Evolutionary conservation across 2,329 filamentous ascomycete species (phyloP).

Genomic region (Alternaria rosae): DNA sequence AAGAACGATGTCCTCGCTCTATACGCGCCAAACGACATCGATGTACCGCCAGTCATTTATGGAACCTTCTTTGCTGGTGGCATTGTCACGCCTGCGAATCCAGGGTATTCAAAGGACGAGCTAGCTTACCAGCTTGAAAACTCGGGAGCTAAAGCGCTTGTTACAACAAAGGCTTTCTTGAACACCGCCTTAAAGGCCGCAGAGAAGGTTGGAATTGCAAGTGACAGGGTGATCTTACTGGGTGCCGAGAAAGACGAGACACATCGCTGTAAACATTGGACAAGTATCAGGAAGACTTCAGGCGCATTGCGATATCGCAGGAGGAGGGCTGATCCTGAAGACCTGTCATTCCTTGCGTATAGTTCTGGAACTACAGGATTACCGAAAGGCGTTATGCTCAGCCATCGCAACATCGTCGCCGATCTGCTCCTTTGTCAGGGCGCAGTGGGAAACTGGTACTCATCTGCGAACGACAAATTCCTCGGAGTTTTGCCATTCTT

Average conservation of each 20-base stretch:
- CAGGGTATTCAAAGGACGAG: conserved; percentile 82
- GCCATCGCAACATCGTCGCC: conserved; percentile 59
- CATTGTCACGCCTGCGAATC: conserved; percentile 81
- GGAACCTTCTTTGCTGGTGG: conserved; percentile 84
- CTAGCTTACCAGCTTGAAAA: conserved; percentile 84
- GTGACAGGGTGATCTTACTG: conserved; percentile 76
- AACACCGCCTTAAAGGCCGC: conserved; percentile 72
- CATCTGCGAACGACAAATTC: conserved; percentile 64
- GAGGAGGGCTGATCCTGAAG: conserved; percentile 66
- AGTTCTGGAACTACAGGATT: conserved; percentile 54
- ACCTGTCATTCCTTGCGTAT: conserved; percentile 79
- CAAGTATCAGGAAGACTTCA: conserved; percentile 69
- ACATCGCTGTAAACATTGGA: conserved; percentile 73
- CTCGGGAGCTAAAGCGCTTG: conserved; percentile 74
- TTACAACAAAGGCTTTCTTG: conserved; percentile 74
- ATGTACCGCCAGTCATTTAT: conserved; percentile 77
- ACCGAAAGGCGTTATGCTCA: conserved; percentile 56
- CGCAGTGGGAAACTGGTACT: conserved; percentile 86
- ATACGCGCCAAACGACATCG: conserved; percentile 84
- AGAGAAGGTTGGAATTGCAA: conserved; percentile 69
- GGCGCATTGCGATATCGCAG: conserved; percentile 66
- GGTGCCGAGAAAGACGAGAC: conserved; percentile 70
- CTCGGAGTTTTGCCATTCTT: conserved; percentile 86
- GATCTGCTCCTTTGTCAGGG: conserved; percentile 83
- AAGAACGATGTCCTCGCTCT: conserved; percentile 83